These are phyloP conservation scores for Candida rishiriensis DNA, from an alignment of 805 yeast genomes.

Conservation along the genomic window DNA sequence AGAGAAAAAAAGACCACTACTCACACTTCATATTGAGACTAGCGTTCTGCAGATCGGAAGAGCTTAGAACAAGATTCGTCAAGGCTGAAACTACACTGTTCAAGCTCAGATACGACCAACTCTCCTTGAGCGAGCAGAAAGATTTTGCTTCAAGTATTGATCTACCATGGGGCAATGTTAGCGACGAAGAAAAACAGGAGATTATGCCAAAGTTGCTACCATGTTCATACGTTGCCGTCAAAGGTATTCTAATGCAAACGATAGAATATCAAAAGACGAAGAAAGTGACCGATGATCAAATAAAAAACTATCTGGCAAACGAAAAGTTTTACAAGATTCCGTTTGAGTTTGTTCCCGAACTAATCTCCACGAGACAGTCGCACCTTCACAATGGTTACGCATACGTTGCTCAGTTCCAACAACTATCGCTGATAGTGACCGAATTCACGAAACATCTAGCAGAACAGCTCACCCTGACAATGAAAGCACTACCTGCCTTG, in stretches of 20 bases:
- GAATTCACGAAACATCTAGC: constrained; percentile 59
- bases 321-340: constrained; percentile 81
- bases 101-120: constrained; percentile 61
- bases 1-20: constrained; percentile 84
- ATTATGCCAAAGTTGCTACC: constrained; percentile 47
- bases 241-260: constrained; percentile 31
- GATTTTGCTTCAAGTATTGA: constrained; percentile 63
- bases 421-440: constrained; percentile 59
- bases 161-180: constrained; percentile 68
- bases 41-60: constrained; percentile 86
- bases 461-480: constrained; percentile 56
- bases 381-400: constrained; percentile 67
- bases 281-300: constrained; percentile 46
- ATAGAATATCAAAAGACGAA: constrained; percentile 25
- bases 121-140: constrained; percentile 63
- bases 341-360: constrained; percentile 77
- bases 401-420: constrained; percentile 79
- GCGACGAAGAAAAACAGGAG: constrained; percentile 53
- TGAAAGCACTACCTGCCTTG: constrained; percentile 73
- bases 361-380: constrained; percentile 70
- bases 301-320: constrained; percentile 45
- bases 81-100: constrained; percentile 73
- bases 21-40: constrained; percentile 85
- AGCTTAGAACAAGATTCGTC: constrained; percentile 73
- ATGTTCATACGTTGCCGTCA: constrained; percentile 46